These are phyloP conservation scores for Pseudotsuga menziesii DNA, from an alignment of 75 land plant species.

Conservation along the genomic window DNA sequence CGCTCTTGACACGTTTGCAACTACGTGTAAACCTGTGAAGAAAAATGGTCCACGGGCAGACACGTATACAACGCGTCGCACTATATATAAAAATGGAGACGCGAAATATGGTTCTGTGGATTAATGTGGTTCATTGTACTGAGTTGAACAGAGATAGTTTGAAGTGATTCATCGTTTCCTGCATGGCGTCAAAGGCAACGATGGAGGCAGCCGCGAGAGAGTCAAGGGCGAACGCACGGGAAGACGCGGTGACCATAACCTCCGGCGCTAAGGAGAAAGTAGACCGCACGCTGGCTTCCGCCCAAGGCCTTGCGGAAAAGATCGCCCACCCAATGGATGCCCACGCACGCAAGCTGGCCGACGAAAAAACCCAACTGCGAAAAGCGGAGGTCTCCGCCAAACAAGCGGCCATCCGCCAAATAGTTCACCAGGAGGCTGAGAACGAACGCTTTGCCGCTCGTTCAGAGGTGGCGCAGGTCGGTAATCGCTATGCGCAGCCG, in stretches of 20 bases:
- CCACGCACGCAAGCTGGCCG: constrained; percentile 6
- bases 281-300: constrained; percentile 9
- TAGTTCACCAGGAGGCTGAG: constrained; percentile 13
- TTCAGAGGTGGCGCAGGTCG: constrained; percentile 12
- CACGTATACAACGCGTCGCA: background rate
- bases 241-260: constrained; percentile 14
- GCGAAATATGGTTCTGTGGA: background rate
- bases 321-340: constrained; percentile 14
- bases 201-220: constrained; percentile 13
- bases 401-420: constrained; percentile 16
- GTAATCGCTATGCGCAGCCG: background rate
- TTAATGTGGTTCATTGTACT: too few species aligned
- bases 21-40: too few species aligned
- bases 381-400: constrained; percentile 1
- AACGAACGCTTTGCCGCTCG: constrained; percentile 13
- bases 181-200: constrained; percentile 12
- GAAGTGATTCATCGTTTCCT: too few species aligned
- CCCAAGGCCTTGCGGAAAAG: background rate
- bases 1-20: too few species aligned
- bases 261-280: constrained; percentile 29
- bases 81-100: background rate
- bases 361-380: background rate
- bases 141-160: too few species aligned
- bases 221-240: constrained; percentile 18
- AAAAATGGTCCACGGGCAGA: too few species aligned